Percentiles rank a stretch among this genome's conserved stretches.
Conservation (phyloP, 2,329 filamentous ascomycete species). For the Neofusicoccum umdonicola region DNA sequence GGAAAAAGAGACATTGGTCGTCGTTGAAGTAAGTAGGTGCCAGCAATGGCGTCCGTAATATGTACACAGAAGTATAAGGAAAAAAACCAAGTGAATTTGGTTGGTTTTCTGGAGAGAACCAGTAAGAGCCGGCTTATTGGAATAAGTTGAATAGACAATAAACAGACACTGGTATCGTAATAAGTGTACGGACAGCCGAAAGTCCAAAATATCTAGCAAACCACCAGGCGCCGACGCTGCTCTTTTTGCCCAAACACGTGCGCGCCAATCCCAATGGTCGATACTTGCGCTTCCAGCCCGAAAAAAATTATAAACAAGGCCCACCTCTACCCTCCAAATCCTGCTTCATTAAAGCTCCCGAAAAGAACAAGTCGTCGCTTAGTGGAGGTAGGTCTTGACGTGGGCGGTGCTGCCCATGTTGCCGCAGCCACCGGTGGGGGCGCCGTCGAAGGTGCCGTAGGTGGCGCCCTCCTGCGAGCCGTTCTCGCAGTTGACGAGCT, state of each 20-base stretch:
- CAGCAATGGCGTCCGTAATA: slow-evolving; percentile 3
- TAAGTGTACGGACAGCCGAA: not conserved
- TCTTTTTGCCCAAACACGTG: not conserved
- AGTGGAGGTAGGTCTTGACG: slow-evolving; percentile 17
- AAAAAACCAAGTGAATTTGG: not conserved
- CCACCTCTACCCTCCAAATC: slow-evolving; percentile 5
- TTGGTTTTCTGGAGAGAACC: not conserved
- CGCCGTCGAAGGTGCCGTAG: slow-evolving; percentile 18
- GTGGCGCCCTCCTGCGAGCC: slow-evolving; percentile 17
- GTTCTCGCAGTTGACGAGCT: slow-evolving; percentile 21
- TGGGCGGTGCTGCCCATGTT: slow-evolving; percentile 11
- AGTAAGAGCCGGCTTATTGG: slow-evolving; percentile 15
- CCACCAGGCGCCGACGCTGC: not conserved
- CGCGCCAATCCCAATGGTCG: not conserved
- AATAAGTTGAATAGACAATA: slow-evolving; percentile 12
- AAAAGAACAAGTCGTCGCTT: slow-evolving; percentile 4
- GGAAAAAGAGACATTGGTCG: not conserved
- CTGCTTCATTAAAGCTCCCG: slow-evolving; percentile 1
- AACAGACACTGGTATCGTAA: slow-evolving; percentile 15
- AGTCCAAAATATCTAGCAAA: slow-evolving; percentile 4
- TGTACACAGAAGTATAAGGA: not conserved
- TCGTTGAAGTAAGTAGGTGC: not conserved
- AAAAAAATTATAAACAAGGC: slow-evolving; percentile 11
- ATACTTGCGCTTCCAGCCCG: not conserved
- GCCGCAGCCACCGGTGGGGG: slow-evolving; percentile 19